Base-by-base conservation (phyloP, 257 asterid species). In the Solanum tarijense region DNA sequence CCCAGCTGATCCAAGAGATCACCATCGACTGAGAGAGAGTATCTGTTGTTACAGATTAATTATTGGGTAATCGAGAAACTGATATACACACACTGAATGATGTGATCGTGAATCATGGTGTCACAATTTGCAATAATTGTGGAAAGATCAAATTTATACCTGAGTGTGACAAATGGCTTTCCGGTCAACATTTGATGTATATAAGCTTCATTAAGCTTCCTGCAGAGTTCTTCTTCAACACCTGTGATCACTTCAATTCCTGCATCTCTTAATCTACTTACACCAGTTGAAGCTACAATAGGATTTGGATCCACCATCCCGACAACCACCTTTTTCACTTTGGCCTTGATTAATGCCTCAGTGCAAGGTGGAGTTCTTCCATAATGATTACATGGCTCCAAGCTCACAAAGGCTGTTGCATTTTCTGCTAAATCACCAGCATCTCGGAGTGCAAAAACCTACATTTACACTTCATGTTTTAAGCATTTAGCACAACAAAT, bases 261-360 rank as follows among this genome's bases (percentile, higher is more conserved):
- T 1, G 95, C 95, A 46, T 96, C 96, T 89, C 88, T 94, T 58
- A 96, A 93, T 86, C 90, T 95, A 68, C 90, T 91, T 31, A 97
- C 89, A 71, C 99, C 99, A 21, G 87, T 93, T 69, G 98, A 94
- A 83, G 96, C 98, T 86, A 97, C 98, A 41, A 96, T 90, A 38
- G 99, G 98, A 88, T 96, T 97, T 58, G 98, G 98, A 89, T 97
- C 99, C 75, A 95, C 99, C 98, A 96, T 97, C 69, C 99, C 99
- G 14, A 97, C 91, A 87, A 96, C 99, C 72, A 97, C 98, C 12
- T 88, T 93, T 90, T 85, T 93, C 89, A 97, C 98, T 88, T 90
- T 93, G 87, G 99, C 98, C 83, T 93, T 93, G 90, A 97, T 97
- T 52, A 97, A 90, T 88, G 99, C 99, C 91, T 97, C 98, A 0